Evolutionary conservation across 768 basidiomycete genomes (phyloP), one percentile per base, ranked within the genome.

Genomic region (Myochromella boudieri): DNA sequence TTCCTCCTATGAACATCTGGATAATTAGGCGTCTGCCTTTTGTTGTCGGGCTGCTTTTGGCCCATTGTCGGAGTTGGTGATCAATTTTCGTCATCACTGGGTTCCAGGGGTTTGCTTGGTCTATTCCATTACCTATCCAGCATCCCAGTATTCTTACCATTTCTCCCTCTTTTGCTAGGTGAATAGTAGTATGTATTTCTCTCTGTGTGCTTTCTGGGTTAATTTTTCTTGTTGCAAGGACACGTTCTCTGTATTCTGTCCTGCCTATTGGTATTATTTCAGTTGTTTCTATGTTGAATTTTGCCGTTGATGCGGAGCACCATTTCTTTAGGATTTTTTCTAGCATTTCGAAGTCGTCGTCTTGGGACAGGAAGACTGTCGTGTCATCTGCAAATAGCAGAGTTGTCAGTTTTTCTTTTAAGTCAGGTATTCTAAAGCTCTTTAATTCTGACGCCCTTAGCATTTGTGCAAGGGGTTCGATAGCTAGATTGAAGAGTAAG

Each of bases 311-410:
- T 4, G 65, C 69, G 0, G 8, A 7, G 45, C 70, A 77, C 75
- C 75, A 78, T 1, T 14, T 37, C 0, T 59, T 17, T 0, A 76
- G 68, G 1, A 75, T 59, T 0, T 22, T 1, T 3, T 52, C 25
- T 0, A 76, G 60, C 1, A 48, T 49, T 0, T 44, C 37, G 9
- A 63, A 63, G 6, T 54, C 42, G 37, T 75, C 70, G 0, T 48
- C 8, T 38, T 62, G 53, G 2, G 48, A 42, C 0, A 76, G 63
- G 55, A 58, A 70, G 0, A 65, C 61, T 6, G 64, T 66, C 8
- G 72, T 73, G 48, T 75, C 70, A n/a, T 76, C 72, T 0, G 74
- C 72, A 47, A 75, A 76, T 0, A 75, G 63, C 0, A 58, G 60
- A 3, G 56, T 50, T 25, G 14, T 67, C 55, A 1, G 4, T 18